Evolutionary conservation across 2,329 filamentous ascomycete species (phyloP).

Genomic region (Fusarium continuum): DNA sequence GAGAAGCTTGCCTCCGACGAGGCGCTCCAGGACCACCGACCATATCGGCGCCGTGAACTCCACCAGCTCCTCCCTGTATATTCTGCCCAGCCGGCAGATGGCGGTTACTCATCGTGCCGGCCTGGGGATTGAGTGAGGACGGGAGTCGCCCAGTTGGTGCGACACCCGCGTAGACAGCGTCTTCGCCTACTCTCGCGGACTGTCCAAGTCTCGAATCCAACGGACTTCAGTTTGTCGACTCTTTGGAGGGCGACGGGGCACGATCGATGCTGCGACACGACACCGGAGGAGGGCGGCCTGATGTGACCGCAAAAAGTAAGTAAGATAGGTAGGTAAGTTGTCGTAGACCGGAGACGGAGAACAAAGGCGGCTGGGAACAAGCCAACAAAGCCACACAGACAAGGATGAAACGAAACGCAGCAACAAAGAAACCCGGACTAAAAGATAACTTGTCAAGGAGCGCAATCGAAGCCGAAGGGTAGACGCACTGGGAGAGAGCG

Average conservation of each 20-base stretch:
- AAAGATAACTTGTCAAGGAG: conserved; percentile 21
- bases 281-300: conserved; percentile 21
- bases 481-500: conserved; percentile 32
- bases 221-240: conserved; percentile 38
- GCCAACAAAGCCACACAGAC: conserved; percentile 26
- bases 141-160: conserved; percentile 49
- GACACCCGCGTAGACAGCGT: conserved; percentile 45
- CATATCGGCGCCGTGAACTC: conserved; percentile 50
- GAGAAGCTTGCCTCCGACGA: conserved; percentile 51
- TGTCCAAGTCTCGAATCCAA: conserved; percentile 12
- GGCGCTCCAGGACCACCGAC: conserved; percentile 49
- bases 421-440: conserved; percentile 7
- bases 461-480: conserved; percentile 26
- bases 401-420: conserved; percentile 4
- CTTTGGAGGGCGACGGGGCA: conserved; percentile 12
- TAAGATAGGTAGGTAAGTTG: conserved; percentile 18
- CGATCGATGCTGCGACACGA: conserved; percentile 36
- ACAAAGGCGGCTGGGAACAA: conserved; percentile 26
- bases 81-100: conserved; percentile 81
- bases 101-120: conserved; percentile 80
- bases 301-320: conserved; percentile 30
- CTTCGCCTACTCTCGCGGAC: conserved; percentile 27
- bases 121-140: conserved; percentile 57
- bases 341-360: conserved; percentile 23
- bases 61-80: conserved; percentile 58